Percentiles rank a stretch among this genome's conserved stretches.
These are phyloP conservation scores for Camelina neglecta DNA, from an alignment of 345 rosid genomes.

Conservation along the genomic window DNA sequence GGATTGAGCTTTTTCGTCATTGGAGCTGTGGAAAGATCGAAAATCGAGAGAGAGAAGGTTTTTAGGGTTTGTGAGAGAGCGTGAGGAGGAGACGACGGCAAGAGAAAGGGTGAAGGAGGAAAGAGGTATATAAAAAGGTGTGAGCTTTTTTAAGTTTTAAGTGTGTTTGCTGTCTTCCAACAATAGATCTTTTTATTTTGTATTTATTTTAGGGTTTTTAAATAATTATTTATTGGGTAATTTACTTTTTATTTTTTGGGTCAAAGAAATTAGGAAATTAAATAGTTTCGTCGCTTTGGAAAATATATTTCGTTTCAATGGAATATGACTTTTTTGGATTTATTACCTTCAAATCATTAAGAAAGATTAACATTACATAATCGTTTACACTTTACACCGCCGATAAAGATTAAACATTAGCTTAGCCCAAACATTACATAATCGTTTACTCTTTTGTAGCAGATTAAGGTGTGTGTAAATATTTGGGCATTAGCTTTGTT, in stretches of 20 bases:
- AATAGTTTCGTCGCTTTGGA: not conserved
- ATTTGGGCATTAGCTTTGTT: too few species aligned
- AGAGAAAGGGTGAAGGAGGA: not conserved
- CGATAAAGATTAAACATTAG: too few species aligned
- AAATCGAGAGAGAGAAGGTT: not conserved
- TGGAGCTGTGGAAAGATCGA: not conserved
- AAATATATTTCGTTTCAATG: too few species aligned
- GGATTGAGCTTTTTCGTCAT: slow-evolving; percentile 38
- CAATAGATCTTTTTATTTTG: not conserved
- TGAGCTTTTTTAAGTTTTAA: not conserved
- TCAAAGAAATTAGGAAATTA: too few species aligned
- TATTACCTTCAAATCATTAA: too few species aligned
- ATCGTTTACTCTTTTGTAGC: too few species aligned
- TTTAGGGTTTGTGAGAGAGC: slow-evolving; percentile 29
- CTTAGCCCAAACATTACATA: too few species aligned
- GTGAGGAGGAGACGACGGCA: slow-evolving; percentile 20
- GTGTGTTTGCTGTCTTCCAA: slow-evolving; percentile 31
- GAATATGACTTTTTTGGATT: too few species aligned
- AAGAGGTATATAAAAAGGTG: slow-evolving; percentile 24
- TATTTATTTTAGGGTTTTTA: not conserved
- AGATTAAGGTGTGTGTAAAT: too few species aligned
- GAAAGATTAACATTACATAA: too few species aligned
- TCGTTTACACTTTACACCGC: too few species aligned
- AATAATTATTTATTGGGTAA: not conserved
- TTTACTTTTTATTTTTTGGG: not conserved